Evolutionary conservation across 2,329 filamentous ascomycete genomes (phyloP).

Genomic region (Alternaria postmessia): DNA sequence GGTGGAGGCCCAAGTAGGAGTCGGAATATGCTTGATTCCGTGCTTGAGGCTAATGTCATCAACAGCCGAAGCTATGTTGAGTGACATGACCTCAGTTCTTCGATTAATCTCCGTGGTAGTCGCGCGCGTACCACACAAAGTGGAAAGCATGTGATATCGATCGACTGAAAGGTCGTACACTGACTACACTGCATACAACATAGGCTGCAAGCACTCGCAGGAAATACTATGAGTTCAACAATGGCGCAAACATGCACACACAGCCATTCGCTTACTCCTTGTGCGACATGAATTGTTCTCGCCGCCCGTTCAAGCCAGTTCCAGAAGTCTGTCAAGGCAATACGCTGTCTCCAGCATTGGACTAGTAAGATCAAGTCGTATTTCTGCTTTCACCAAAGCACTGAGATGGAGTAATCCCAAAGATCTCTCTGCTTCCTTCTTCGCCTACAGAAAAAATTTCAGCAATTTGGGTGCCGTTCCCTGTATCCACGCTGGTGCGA

Average conservation of each 20-base stretch:
- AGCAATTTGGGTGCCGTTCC: neutral
- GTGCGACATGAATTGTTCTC: neutral
- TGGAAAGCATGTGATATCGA: neutral
- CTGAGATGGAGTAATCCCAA: neutral
- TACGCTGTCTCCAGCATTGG: neutral
- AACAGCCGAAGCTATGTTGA: neutral
- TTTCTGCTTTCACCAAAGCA: neutral
- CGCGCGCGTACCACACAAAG: neutral
- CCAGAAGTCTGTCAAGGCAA: neutral
- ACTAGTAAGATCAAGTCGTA: neutral
- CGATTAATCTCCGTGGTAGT: neutral
- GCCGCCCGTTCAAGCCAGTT: neutral
- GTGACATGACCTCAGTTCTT: neutral
- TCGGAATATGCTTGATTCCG: neutral
- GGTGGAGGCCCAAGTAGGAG: neutral
- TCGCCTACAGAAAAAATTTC: neutral
- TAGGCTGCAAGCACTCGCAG: neutral
- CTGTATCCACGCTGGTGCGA: neutral
- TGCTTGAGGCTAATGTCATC: neutral
- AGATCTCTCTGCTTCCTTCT: neutral
- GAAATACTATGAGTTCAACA: neutral
- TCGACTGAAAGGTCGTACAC: neutral
- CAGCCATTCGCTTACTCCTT: neutral
- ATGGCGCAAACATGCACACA: neutral
- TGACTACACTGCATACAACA: neutral